These are phyloP conservation scores for Monascus purpureus DNA, from an alignment of 495 filamentous ascomycete species.

Conservation along the genomic window DNA sequence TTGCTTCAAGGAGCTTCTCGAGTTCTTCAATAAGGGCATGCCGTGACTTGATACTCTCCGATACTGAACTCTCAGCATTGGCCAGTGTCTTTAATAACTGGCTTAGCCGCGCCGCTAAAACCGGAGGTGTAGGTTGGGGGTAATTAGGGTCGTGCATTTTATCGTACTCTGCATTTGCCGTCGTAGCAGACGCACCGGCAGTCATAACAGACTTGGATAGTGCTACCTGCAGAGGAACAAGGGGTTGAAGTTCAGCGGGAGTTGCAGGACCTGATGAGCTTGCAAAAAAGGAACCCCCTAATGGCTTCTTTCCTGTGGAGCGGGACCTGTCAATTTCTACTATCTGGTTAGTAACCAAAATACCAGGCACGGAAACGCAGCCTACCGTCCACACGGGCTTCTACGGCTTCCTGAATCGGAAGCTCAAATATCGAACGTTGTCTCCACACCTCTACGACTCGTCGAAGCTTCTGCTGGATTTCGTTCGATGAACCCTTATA, in stretches of 20 bases:
- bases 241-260: constrained; percentile 62
- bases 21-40: constrained; percentile 60
- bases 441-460: constrained; percentile 91
- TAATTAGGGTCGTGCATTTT: constrained; percentile 59
- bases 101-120: constrained; percentile 81
- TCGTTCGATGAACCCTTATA: constrained; percentile 78
- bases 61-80: constrained; percentile 81
- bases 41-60: constrained; percentile 80
- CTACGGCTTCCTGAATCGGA: constrained; percentile 63
- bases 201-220: constrained; percentile 54
- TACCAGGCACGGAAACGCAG: not conserved
- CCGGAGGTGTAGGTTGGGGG: constrained; percentile 59
- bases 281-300: constrained; percentile 58
- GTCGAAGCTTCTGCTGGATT: constrained; percentile 70
- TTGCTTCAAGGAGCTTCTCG: constrained; percentile 66
- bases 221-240: constrained; percentile 57
- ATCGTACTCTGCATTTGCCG: constrained; percentile 65
- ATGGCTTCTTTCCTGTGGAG: constrained; percentile 46
- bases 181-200: constrained; percentile 45
- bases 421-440: constrained; percentile 72
- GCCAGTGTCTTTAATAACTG: constrained; percentile 76
- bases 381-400: constrained; percentile 63
- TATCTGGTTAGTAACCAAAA: constrained; percentile 2
- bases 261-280: constrained; percentile 32
- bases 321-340: constrained; percentile 71